Base-by-base conservation (phyloP, 108 stramenopile species). In the Aurantiochytrium sp. region DNA sequence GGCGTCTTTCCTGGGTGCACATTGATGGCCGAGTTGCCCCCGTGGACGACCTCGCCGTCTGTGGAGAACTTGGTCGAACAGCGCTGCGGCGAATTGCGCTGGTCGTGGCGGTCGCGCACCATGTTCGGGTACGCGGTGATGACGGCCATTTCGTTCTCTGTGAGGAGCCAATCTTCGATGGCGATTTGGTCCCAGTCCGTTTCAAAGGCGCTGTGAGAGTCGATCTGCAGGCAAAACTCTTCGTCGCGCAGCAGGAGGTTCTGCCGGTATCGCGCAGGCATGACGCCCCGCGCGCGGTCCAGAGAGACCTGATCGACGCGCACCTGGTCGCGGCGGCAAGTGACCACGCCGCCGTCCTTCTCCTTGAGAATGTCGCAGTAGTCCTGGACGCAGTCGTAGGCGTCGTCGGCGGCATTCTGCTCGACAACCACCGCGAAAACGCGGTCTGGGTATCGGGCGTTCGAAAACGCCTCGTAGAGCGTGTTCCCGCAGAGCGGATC, bases 181-280 rank as follows among this genome's bases (percentile, higher is more conserved):
- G 73, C 73, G 2, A 81, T 81, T 27, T n/a, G n/a, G 24, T 81
- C 73, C 73, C 73, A 81, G 17, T 81, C 30, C 19, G 39, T 1
- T 42, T 81, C 73, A 48, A 81, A 81, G 45, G 73, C 73, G 45
- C 73, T 81, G 73, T 81, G 73, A 24, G 73, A 81, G 45, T 81
- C 73, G 12, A 81, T 48, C 30, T 81, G 73, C 45, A 81, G 45
- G 73, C 73, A 81, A 48, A 81, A 81, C 24, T 81, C 73, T 48
- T 81, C 73, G 45, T 81, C 73, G 6, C 32, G 21, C 6, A 81
- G 73, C 1, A 81, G 73, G 10, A 81, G 24, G 39, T 81, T 81
- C 24, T 81, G 73, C 32, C 73, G 12, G 30, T 48, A 81, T n/a
- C 73, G 73, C n/a, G 73, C 73, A 27, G 73, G 73, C 73, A 81